Base-by-base conservation (phyloP, 2,329 filamentous ascomycete genomes). In the Phialocephala subalpina region DNA sequence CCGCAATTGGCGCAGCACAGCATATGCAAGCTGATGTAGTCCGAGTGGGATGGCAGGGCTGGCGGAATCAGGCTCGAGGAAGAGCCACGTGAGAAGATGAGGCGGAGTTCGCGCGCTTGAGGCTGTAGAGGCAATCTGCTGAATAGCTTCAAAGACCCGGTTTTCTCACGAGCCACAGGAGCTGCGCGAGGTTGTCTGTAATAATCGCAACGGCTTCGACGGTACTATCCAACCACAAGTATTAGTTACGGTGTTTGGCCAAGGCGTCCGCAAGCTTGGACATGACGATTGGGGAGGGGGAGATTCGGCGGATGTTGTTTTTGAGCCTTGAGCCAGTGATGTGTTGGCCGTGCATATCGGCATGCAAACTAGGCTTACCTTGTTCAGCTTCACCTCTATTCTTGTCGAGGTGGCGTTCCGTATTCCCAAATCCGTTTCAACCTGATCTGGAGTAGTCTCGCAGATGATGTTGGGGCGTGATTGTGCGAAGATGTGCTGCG, bases 11-110 rank as follows among this genome's bases (percentile, higher is more conserved):
- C 81, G 81, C 80, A 81, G 81, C 80, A 82, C 82, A 81, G 82
- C 83, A 85, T 84, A 86, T 87, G 86, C 85, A 84, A 80, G 83
- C 82, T 82, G 83, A 83, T 83, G 82, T 82, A 74, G 80, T 73
- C 74, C 72, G 73, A 72, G 75, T 76, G 74, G 73, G 75, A 73
- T 75, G 74, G 75, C 77, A 77, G 78, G 78, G 82, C 84, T 73
- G 67, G 67, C 67, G 57, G 57, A 66, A 67, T 72, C 68, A 70
- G 74, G 73, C 72, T 74, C 66, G 63, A 72, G 56, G 68, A 49
- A 60, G 57, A 58, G 68, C 69, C 74, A 76, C 74, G 73, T 76
- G 75, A 74, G 69, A 64, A 52, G 60, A 65, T 67, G 67, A 71
- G 69, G 74, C 73, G 65, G 66, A 61, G 63, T 62, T 68, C 63